Base-by-base conservation (phyloP, 2,329 filamentous ascomycete genomes). In the Magnaporthales sp. region DNA sequence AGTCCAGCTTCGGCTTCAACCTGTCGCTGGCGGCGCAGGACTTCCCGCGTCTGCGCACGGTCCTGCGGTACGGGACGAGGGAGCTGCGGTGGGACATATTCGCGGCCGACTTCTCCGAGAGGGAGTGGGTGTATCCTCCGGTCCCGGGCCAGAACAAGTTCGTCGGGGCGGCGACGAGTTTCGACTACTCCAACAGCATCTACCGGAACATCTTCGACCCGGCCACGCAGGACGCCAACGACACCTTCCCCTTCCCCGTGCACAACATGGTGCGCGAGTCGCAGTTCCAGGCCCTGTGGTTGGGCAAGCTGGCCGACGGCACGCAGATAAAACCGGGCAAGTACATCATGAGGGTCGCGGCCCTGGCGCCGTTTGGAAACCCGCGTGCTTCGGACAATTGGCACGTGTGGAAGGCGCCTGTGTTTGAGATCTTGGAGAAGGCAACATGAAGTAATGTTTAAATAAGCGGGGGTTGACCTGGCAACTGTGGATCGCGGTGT, bases 281-380 rank as follows among this genome's bases (percentile, higher is more conserved):
- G 11, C 65, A 67, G 24, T 68, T 69, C 22, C 63, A 54, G 24
- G 69, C 68, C 51, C 67, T 69, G 66, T 70, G 69, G 68, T 61
- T 70, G 5, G 69, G 69, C 51, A 63, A 65, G 2, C 63, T 70
- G 26, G 68, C 64, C 64, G 68, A 70, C 64, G 68, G 77, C 72
- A 29, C 80, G 75, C 68, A 70, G 70, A 61, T 72, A 75, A 31
- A 71, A 74, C 46, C 76, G 74, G n/a, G 75, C 73, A 38, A 70
- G 72, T 67, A 78, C 73, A 7, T 74, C 75, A 4, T 67, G 67
- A 51, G 68, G 38, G 26, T 69, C 51, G 66, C 63, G 1, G 61
- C n/a, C 8, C 64, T 69, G 13, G 7, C 58, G 62, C 68, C 68
- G 4, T 67, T 69, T 62, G 62, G 60, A 22, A 64, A 68, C 65